Base-by-base conservation (phyloP, 805 yeast species). In the Candida michaelii region DNA sequence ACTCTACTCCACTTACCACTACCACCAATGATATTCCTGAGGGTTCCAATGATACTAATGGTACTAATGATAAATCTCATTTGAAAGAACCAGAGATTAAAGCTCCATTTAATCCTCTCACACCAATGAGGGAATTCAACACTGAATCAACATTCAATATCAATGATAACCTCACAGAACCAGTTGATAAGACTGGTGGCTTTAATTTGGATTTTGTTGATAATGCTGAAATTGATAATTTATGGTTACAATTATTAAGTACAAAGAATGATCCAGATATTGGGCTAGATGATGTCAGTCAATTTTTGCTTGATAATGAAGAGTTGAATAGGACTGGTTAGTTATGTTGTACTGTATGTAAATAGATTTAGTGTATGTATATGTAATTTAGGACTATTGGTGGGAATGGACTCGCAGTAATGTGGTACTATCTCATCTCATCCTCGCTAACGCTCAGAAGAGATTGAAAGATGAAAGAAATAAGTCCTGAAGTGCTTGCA, bases 211-310 rank as follows among this genome's bases (percentile, higher is more conserved):
- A 60, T 29, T 52, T 49, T 35, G 52, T 59, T 19, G 49, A 53
- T 27, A 56, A 58, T 42, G 52, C 52, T 5, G 66, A 65, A 38
- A 56, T 65, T 27, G 72, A 66, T 48, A 58, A 59, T 30, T 43
- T 64, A 14, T 66, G 72, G 72, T 47, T 62, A 25, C 65, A 62
- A 29, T 52, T 66, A 49, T 50, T 66, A n/a, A 51, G 59, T 6
- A 51, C 57, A 51, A 62, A 62, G 34, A 30, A 15, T 25, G 44
- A 36, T 16, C 23, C 31, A 16, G 44, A 34, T 12, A 32, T 29
- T 16, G 13, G 21, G 8, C 51, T 58, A 27, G 68, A 62, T 42
- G 47, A 60, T 29, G 60, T 61, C 47, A 56, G 59, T 29, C 62
- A 58, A n/a, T 27, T 36, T 25, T 38, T 63, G 27, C 63, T 63